A percentile compares a stretch with the other conserved stretches of the same genome.
phyloP scores from a whole-genome alignment of 208 protist species.

The Wallacemonas rigidus region DNA sequence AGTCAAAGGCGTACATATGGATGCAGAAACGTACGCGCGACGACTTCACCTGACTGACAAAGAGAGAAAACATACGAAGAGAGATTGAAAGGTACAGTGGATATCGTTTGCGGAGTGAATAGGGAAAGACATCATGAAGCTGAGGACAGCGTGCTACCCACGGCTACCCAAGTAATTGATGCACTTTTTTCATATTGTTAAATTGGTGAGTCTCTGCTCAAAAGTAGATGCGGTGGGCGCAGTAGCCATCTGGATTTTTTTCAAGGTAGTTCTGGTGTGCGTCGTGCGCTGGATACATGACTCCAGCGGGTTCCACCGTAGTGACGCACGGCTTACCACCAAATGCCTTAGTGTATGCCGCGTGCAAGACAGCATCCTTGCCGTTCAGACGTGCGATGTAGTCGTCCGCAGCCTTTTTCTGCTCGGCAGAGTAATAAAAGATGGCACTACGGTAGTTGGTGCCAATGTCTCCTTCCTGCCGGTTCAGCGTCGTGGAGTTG shows the following conservation, averaged over 20 bases:
- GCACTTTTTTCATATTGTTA: too few relatives aligned
- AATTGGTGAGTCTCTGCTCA: constrained; percentile 19
- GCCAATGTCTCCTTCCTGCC: constrained; percentile 90
- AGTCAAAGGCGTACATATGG: too few relatives aligned
- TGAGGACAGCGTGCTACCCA: too few relatives aligned
- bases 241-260: constrained; percentile 79
- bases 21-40: too few relatives aligned
- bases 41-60: too few relatives aligned
- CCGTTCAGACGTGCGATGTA: constrained; percentile 83
- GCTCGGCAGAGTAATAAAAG: constrained; percentile 90
- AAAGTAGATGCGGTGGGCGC: constrained; percentile 79
- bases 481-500: constrained; percentile 93
- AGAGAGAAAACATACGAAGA: too few relatives aligned
- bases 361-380: constrained; percentile 52
- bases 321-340: constrained; percentile 65
- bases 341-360: constrained; percentile 72
- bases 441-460: constrained; percentile 95
- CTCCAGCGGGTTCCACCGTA: constrained; percentile 52
- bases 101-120: too few relatives aligned
- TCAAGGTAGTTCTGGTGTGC: constrained; percentile 90
- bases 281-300: constrained; percentile 88
- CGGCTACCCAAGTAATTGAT: too few relatives aligned
- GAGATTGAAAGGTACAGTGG: too few relatives aligned
- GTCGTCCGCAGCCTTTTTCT: constrained; percentile 74
- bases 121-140: too few relatives aligned